Evolutionary conservation across 805 yeast genomes (phyloP).

Genomic region (Barnettozyma salicaria): DNA sequence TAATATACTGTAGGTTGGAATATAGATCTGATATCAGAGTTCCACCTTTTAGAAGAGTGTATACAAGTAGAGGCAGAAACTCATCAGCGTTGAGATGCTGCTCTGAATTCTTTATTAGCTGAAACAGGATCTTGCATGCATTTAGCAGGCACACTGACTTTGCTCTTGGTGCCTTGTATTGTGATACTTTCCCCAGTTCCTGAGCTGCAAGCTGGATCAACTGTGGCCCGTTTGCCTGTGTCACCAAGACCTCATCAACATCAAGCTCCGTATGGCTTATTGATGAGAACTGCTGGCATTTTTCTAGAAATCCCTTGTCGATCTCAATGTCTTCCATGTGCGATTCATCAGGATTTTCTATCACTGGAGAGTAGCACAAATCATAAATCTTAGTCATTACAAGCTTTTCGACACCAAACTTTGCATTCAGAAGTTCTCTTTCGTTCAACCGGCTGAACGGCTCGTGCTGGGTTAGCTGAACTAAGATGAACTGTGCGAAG

Average conservation of each 20-base stretch:
- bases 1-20: conserved; percentile 80
- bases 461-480: conserved; percentile 52
- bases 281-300: conserved; percentile 63
- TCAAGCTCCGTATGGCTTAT: conserved; percentile 64
- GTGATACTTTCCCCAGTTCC: conserved; percentile 73
- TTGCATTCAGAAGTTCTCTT: conserved; percentile 58
- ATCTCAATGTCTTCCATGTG: conserved; percentile 58
- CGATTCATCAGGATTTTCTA: conserved; percentile 42
- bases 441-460: conserved; percentile 70
- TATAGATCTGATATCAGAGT: conserved; percentile 57
- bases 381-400: conserved; percentile 81
- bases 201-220: conserved; percentile 62
- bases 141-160: conserved; percentile 87
- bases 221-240: conserved; percentile 40
- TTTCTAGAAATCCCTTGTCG: conserved; percentile 48
- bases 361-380: conserved; percentile 74
- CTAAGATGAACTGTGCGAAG: conserved; percentile 66
- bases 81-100: conserved; percentile 84
- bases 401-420: conserved; percentile 89
- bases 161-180: conserved; percentile 90
- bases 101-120: conserved; percentile 61
- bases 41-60: conserved; percentile 67
- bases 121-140: conserved; percentile 88
- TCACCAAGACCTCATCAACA: conserved; percentile 46
- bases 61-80: conserved; percentile 84